A percentile compares a stretch with the other conserved stretches of the same genome.
Conservation (phyloP, 192 early-diverging fungal species). For the Coemansia reversa region DNA sequence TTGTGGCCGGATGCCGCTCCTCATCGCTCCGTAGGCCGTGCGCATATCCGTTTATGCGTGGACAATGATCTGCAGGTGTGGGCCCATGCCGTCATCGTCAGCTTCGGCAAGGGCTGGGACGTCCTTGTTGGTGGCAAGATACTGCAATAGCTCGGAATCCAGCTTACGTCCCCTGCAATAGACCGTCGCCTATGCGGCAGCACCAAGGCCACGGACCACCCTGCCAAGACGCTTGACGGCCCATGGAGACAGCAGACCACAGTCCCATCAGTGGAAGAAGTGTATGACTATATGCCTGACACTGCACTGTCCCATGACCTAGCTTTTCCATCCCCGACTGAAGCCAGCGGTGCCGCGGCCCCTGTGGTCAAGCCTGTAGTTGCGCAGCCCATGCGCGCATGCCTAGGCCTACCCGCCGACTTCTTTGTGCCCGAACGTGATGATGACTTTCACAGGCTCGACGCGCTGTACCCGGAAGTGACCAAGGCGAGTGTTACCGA, state of each 20-base stretch:
- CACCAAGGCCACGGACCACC: too few species aligned
- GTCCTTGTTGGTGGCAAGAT: background rate
- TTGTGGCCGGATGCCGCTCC: background rate
- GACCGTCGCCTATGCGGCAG: too few species aligned
- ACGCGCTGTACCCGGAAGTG: conserved; percentile 3
- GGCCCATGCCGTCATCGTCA: background rate
- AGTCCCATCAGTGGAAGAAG: too few species aligned
- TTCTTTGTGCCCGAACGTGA: conserved; percentile 5
- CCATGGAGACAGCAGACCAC: too few species aligned
- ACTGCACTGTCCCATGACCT: too few species aligned
- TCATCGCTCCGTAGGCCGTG: background rate
- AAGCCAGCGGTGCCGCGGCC: too few species aligned
- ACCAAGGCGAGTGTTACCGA: background rate
- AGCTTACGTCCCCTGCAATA: background rate
- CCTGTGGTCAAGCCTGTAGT: too few species aligned
- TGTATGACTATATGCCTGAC: too few species aligned
- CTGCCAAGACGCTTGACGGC: too few species aligned
- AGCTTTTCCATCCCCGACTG: too few species aligned
- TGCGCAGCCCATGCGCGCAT: background rate
- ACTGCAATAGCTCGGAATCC: background rate
- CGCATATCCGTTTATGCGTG: background rate
- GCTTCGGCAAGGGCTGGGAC: background rate
- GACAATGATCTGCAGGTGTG: background rate
- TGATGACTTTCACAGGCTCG: conserved; percentile 1
- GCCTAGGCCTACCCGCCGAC: conserved; percentile 2